Conservation (phyloP, 306 rosid species). For the Pterocarpus santalinus region DNA sequence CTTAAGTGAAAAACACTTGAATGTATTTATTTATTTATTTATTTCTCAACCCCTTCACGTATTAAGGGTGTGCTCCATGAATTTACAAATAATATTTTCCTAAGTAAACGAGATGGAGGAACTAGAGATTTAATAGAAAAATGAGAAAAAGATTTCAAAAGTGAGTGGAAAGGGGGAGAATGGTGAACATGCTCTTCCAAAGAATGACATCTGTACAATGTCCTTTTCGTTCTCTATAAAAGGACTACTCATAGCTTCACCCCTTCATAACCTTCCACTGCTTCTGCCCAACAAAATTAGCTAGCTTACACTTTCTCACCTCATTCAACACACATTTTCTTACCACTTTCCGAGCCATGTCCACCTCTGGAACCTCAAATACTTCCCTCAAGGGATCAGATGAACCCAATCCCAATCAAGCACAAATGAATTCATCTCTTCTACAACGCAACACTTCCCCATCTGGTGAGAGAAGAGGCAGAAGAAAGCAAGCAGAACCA, state of each 20-base stretch:
- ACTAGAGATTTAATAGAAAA: conserved; percentile 48
- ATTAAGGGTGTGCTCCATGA: no score
- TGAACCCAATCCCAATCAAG: conserved; percentile 47
- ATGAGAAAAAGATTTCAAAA: conserved; percentile 35
- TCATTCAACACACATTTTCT: conserved; percentile 38
- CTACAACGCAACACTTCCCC: conserved; percentile 67
- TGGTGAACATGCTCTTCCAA: conserved; percentile 45
- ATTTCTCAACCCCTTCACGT: no score
- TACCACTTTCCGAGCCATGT: conserved; percentile 61
- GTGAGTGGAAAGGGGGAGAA: conserved; percentile 52
- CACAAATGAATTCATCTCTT: conserved; percentile 49
- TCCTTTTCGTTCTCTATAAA: conserved; percentile 71
- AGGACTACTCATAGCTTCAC: conserved; percentile 56
- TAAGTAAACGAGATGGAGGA: conserved; percentile 37
- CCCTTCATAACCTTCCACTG: conserved; percentile 39
- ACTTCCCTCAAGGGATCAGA: conserved; percentile 50
- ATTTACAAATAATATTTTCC: no score
- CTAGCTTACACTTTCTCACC: conserved; percentile 26
- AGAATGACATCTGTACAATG: conserved; percentile 62
- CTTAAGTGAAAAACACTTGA: no score
- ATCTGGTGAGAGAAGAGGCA: conserved; percentile 76
- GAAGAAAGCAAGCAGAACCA: conserved; percentile 85
- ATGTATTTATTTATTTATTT: no score
- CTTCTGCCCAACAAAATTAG: neutral
- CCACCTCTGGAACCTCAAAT: conserved; percentile 70